phyloP scores from a whole-genome alignment of 208 protist species.

The Acanthamoeba healyi region DNA sequence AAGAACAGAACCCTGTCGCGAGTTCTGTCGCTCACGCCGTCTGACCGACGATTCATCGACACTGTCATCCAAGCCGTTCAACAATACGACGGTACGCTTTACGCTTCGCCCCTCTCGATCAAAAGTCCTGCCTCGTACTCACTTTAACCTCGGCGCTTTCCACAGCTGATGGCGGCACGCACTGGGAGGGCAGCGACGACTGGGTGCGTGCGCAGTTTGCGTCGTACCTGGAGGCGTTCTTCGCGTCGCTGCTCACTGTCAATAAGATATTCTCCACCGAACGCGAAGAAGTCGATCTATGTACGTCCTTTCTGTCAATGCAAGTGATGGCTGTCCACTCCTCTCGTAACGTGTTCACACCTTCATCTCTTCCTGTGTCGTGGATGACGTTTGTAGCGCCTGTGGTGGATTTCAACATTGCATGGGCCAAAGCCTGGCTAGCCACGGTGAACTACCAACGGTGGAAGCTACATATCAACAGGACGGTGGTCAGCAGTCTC shows the following conservation, averaged over 20 bases:
- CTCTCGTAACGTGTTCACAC: too few relatives aligned
- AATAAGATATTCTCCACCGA: neutral
- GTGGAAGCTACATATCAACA: conserved; percentile 4
- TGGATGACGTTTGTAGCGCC: neutral
- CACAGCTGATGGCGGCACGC: neutral
- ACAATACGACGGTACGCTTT: neutral
- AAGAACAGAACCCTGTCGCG: conserved; percentile 5
- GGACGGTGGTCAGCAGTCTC: neutral
- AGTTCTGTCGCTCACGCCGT: neutral
- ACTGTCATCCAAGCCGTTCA: conserved; percentile 27
- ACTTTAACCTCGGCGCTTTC: neutral
- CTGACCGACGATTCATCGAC: conserved; percentile 48
- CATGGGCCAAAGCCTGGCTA: conserved; percentile 58
- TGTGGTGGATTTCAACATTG: conserved; percentile 37
- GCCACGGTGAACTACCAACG: conserved; percentile 22
- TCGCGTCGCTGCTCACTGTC: conserved; percentile 52
- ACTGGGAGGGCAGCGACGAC: conserved; percentile 69
- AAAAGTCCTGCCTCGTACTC: too few relatives aligned
- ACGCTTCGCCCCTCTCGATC: neutral
- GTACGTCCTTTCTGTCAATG: neutral
- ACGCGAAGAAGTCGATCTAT: conserved; percentile 52
- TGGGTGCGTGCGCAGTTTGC: conserved; percentile 49
- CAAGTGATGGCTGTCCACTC: too few relatives aligned
- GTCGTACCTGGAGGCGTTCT: conserved; percentile 48
- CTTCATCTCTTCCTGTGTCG: too few relatives aligned